Evolutionary conservation across 345 rosid species (phyloP).

Genomic region (Ceriops tagal): DNA sequence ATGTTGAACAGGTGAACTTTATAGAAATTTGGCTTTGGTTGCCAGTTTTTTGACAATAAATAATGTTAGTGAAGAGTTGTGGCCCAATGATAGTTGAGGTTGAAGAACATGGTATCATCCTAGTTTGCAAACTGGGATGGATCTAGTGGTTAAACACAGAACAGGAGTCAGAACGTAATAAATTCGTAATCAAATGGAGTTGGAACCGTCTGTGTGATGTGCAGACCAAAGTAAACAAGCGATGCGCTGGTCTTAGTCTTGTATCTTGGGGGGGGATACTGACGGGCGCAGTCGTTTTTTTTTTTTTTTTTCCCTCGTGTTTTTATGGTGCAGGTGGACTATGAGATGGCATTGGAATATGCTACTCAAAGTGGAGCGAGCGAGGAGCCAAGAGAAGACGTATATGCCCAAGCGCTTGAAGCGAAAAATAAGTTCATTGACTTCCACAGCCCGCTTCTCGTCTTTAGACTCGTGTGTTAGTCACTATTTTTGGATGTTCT

Average conservation of each 20-base stretch:
- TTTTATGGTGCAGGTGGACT: constrained; percentile 73
- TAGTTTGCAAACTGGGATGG: too few species aligned
- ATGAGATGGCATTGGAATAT: constrained; percentile 94
- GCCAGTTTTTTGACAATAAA: not conserved
- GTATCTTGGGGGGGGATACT: not conserved
- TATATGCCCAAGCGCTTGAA: constrained; percentile 51
- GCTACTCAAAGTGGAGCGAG: constrained; percentile 90
- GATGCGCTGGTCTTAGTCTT: too few species aligned
- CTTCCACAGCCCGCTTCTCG: constrained; percentile 52
- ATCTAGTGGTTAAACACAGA: too few species aligned
- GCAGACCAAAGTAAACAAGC: too few species aligned
- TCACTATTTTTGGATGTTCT: not conserved
- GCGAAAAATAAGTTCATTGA: constrained; percentile 38
- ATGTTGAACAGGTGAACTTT: constrained; percentile 72
- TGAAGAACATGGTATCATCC: too few species aligned
- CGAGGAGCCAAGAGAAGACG: constrained; percentile 77
- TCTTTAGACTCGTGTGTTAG: constrained; percentile 60
- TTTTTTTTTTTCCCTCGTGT: not conserved
- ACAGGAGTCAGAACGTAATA: too few species aligned
- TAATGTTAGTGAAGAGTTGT: constrained; percentile 1
- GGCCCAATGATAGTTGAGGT: not conserved
- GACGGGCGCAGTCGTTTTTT: not conserved
- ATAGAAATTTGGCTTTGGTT: not conserved
- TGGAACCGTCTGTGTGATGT: too few species aligned
- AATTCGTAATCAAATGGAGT: too few species aligned